Evolutionary conservation across 768 basidiomycete genomes (phyloP), one percentile per base, ranked within the genome.

Genomic region (Amanita jacksonii): DNA sequence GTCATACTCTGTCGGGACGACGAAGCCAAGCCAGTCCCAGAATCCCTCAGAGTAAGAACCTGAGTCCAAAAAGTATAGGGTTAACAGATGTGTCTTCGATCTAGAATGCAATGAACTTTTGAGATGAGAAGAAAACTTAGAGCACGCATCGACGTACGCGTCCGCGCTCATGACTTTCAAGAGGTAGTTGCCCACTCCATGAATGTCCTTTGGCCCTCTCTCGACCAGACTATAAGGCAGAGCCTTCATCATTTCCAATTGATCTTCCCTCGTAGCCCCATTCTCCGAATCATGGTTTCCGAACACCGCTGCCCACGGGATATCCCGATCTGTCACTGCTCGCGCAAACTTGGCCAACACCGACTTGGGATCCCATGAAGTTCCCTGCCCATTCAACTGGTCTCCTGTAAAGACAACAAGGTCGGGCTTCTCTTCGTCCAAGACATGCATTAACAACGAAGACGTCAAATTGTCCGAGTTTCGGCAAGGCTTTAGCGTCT

Each of bases 281-380:
- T 77, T 71, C 48, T 92, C 85, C 34, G 78, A 74, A 52, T 97
- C 94, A 60, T 99, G 94, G 56, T 99, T 97, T 1, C 94, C 94
- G 60, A 97, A 93, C 2, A 97, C 74, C 0, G 81, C 84, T 3
- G 89, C 78, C 93, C 93, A 99, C 0, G 93, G 86, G 28, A 94
- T 83, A 16, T 72, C 62, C 37, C 80, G 74, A 9, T 81, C 76
- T 10, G 82, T 83, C 4, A 86, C 87, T 0, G 79, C 77, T 23
- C 67, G 69, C 0, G 89, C 79, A 54, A 93, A 93, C 62, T 97
- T 97, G 10, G 92, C 83, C 5, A 97, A 65, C 3, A 94, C 84
- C 3, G 84, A 85, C 54, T 81, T 79, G 1, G 88, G 70, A 49
- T 96, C 91, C 86, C 92, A 98, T 0, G 84, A 78, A 0, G 87